Conservation (phyloP, 805 yeast genomes). For the Wilhelminamyces savonicus region DNA sequence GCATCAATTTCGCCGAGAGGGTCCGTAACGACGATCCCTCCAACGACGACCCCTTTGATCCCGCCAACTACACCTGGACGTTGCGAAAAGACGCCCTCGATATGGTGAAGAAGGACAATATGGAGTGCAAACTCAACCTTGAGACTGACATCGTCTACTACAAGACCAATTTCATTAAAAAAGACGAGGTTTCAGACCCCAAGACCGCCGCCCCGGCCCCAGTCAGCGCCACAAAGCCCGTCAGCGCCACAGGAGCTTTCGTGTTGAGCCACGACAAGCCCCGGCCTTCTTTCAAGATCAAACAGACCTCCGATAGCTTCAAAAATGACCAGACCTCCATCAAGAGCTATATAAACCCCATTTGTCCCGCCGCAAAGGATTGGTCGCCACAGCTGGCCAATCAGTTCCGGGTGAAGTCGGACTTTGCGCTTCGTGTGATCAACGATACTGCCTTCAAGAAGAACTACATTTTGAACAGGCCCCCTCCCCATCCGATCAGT, state of each 20-base stretch:
- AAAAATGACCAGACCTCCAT: slow-evolving; percentile 4
- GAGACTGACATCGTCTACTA: slow-evolving; percentile 39
- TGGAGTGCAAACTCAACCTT: slow-evolving; percentile 26
- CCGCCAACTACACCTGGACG: slow-evolving; percentile 21
- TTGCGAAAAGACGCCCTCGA: slow-evolving; percentile 28
- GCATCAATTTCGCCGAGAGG: slow-evolving; percentile 26
- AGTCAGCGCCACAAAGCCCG: slow-evolving; percentile 5
- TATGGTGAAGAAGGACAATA: slow-evolving; percentile 15
- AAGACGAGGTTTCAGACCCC: slow-evolving; percentile 22
- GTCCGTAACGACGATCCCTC: slow-evolving; percentile 5
- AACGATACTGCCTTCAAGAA: slow-evolving; percentile 32
- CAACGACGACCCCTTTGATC: slow-evolving; percentile 8
- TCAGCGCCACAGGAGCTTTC: no score
- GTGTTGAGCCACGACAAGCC: slow-evolving; percentile 17
- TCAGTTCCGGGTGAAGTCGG: slow-evolving; percentile 23
- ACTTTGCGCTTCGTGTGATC: slow-evolving; percentile 30
- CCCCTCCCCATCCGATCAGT: slow-evolving; percentile 28
- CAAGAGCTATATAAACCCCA: slow-evolving; percentile 17
- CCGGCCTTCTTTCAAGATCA: slow-evolving; percentile 30
- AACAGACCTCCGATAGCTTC: slow-evolving; percentile 8
- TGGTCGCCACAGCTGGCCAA: slow-evolving; percentile 29
- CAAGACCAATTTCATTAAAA: slow-evolving; percentile 36
- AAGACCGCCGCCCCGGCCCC: slow-evolving; percentile 10
- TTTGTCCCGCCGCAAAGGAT: slow-evolving; percentile 34
- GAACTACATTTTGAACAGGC: slow-evolving; percentile 21